These are phyloP conservation scores for Rhinocladiella similis DNA, from an alignment of 2,329 filamentous ascomycete species.

Conservation along the genomic window DNA sequence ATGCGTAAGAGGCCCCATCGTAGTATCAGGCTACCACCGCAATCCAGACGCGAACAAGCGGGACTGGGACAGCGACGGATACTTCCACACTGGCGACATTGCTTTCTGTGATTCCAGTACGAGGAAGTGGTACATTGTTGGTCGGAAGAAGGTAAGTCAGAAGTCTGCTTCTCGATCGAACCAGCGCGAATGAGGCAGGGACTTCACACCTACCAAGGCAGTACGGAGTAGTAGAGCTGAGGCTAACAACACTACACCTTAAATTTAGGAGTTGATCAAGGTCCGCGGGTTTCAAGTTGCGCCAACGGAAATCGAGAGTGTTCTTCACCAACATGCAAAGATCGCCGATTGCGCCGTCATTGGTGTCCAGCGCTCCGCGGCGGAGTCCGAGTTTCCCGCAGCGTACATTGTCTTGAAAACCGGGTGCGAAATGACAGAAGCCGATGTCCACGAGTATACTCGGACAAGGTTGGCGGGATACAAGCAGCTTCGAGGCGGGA, in stretches of 20 bases:
- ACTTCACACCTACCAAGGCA: too few relatives aligned
- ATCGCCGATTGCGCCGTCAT: slow-evolving; percentile 50
- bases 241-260: background rate
- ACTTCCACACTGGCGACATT: slow-evolving; percentile 59
- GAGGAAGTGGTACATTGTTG: slow-evolving; percentile 60
- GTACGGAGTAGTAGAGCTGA: too few relatives aligned
- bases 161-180: too few relatives aligned
- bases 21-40: slow-evolving; percentile 40
- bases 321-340: slow-evolving; percentile 44
- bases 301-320: slow-evolving; percentile 48
- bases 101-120: slow-evolving; percentile 66
- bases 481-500: slow-evolving; percentile 48
- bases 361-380: slow-evolving; percentile 37
- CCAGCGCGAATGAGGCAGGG: too few relatives aligned
- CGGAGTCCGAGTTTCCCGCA: slow-evolving; percentile 30
- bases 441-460: slow-evolving; percentile 36
- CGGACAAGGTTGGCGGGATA: slow-evolving; percentile 44
- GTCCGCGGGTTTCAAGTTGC: slow-evolving; percentile 45
- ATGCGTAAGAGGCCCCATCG: slow-evolving; percentile 39
- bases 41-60: slow-evolving; percentile 35
- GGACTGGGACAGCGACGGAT: slow-evolving; percentile 48
- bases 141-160: slow-evolving; percentile 29
- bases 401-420: slow-evolving; percentile 46
- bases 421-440: slow-evolving; percentile 33
- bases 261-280: slow-evolving; percentile 24